A percentile compares a stretch with the other conserved stretches of the same genome.
Evolutionary conservation across 495 filamentous ascomycete species (phyloP).

Genomic region (Elasticomyces elasticus): DNA sequence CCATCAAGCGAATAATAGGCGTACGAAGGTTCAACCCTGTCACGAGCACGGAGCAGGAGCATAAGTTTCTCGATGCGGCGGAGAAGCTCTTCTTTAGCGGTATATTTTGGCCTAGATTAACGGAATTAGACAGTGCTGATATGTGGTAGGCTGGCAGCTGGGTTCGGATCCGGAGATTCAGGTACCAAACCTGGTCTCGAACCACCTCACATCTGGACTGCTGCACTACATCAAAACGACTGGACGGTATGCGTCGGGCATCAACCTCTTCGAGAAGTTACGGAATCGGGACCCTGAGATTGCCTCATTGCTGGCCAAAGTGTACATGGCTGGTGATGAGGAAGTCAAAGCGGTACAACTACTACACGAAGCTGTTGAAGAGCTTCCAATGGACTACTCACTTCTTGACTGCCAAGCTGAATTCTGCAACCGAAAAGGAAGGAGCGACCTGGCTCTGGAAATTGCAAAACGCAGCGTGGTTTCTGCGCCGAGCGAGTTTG

Average conservation of each 20-base stretch:
- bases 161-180: slow-evolving; percentile 96
- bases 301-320: slow-evolving; percentile 79
- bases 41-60: slow-evolving; percentile 92
- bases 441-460: slow-evolving; percentile 73
- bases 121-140: not conserved
- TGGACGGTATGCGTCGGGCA: slow-evolving; percentile 86
- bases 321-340: slow-evolving; percentile 86
- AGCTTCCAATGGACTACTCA: slow-evolving; percentile 92
- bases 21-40: slow-evolving; percentile 94
- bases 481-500: slow-evolving; percentile 90
- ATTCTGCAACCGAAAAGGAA: slow-evolving; percentile 85
- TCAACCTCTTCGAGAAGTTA: slow-evolving; percentile 96
- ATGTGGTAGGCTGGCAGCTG: slow-evolving; percentile 67
- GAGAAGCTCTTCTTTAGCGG: slow-evolving; percentile 92
- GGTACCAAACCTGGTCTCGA: slow-evolving; percentile 93
- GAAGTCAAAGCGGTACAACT: slow-evolving; percentile 88
- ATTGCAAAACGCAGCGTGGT: slow-evolving; percentile 91
- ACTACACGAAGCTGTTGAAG: slow-evolving; percentile 75
- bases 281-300: slow-evolving; percentile 84
- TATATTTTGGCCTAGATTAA: slow-evolving; percentile 28
- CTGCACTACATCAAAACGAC: slow-evolving; percentile 96
- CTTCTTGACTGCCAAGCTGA: slow-evolving; percentile 86
- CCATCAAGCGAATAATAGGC: slow-evolving; percentile 86
- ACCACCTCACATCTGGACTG: slow-evolving; percentile 82
- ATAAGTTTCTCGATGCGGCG: slow-evolving; percentile 89